Conservation (phyloP, 148 eudicot species). For the Silene uniflora region DNA sequence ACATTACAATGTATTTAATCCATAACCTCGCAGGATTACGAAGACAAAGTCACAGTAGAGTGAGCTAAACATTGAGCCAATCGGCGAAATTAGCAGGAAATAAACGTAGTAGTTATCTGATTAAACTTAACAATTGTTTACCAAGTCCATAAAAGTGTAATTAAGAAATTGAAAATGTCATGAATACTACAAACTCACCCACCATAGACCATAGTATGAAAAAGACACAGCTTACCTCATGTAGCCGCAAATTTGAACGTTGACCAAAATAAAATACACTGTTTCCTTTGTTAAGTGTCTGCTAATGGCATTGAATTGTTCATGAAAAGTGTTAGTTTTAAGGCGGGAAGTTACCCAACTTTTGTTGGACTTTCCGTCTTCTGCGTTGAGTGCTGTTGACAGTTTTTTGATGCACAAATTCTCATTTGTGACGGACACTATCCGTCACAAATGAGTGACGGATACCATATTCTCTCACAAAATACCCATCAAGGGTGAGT, state of each 20-base stretch:
- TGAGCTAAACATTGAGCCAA: not conserved
- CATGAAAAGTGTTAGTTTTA: not conserved
- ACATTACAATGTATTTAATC: too few relatives aligned
- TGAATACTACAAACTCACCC: not conserved
- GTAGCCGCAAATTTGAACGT: not conserved
- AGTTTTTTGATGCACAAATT: too few relatives aligned
- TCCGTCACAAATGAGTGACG: too few relatives aligned
- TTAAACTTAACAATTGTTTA: not conserved
- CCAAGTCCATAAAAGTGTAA: not conserved
- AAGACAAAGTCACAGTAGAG: too few relatives aligned
- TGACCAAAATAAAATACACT: not conserved
- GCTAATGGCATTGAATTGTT: not conserved
- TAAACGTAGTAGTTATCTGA: not conserved
- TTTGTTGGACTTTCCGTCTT: too few relatives aligned
- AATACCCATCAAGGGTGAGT: too few relatives aligned
- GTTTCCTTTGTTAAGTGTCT: not conserved
- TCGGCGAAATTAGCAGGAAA: not conserved
- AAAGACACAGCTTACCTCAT: not conserved
- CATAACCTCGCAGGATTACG: too few relatives aligned
- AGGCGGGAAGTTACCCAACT: too few relatives aligned
- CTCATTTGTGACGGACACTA: too few relatives aligned
- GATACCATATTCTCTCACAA: too few relatives aligned
- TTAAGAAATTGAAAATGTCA: not conserved
- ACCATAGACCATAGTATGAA: not conserved
- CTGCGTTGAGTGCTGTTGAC: too few relatives aligned